Percentiles rank a stretch among this genome's conserved stretches.
Evolutionary conservation across 23 red algal genomes (phyloP).

Genomic region (Gracilaria caudata): DNA sequence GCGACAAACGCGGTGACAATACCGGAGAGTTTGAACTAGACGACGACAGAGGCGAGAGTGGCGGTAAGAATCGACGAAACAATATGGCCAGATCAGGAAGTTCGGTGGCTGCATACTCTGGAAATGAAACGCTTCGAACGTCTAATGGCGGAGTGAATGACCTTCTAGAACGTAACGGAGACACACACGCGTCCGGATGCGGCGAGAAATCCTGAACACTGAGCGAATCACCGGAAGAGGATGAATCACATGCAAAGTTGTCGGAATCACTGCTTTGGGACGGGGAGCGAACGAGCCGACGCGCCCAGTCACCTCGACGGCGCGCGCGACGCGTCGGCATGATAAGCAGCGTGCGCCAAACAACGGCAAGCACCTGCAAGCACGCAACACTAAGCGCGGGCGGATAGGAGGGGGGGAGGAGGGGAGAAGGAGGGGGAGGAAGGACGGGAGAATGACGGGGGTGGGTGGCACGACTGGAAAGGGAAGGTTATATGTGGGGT

Average conservation of each 20-base stretch:
- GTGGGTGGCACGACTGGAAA: too few relatives aligned
- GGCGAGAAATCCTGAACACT: conserved; percentile 1
- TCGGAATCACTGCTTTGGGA: conserved; percentile 36
- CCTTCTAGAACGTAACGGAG: neutral
- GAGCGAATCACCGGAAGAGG: conserved; percentile 31
- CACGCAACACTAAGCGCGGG: too few relatives aligned
- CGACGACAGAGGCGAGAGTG: conserved; percentile 1
- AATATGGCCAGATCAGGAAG: conserved; percentile 54
- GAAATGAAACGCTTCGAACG: conserved; percentile 30
- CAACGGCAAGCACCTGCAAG: too few relatives aligned
- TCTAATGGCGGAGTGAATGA: neutral
- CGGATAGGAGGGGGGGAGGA: neutral
- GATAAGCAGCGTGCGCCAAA: neutral
- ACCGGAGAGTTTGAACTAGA: neutral
- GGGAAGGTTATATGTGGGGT: neutral
- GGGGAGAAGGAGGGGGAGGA: neutral
- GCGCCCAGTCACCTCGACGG: conserved; percentile 58
- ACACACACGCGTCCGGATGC: neutral
- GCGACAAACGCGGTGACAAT: neutral
- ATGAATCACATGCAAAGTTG: conserved; percentile 46
- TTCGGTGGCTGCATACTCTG: conserved; percentile 50
- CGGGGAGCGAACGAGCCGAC: conserved; percentile 33
- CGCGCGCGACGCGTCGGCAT: conserved; percentile 52
- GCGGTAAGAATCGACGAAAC: conserved; percentile 33
- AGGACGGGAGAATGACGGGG: neutral